These are phyloP conservation scores for Fusarium newnesense DNA, from an alignment of 2,329 filamentous ascomycete species.

Conservation along the genomic window DNA sequence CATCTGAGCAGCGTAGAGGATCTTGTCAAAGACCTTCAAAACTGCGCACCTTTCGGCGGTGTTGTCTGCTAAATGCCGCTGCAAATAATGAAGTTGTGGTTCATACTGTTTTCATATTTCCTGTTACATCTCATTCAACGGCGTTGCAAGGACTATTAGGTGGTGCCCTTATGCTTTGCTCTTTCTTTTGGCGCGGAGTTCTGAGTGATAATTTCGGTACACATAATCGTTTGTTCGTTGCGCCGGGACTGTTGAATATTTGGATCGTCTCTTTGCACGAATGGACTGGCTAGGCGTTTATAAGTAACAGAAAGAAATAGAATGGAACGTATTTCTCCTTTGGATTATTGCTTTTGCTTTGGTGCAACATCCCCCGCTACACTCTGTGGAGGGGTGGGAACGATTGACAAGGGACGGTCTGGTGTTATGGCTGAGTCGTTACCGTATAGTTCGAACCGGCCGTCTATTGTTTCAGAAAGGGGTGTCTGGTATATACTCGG, in stretches of 20 bases:
- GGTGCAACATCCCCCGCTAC: constrained; percentile 14
- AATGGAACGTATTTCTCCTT: constrained; percentile 14
- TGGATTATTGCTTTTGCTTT: constrained; percentile 14
- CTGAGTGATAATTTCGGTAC: constrained; percentile 29
- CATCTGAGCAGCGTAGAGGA: constrained; percentile 87
- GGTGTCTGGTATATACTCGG: constrained; percentile 37
- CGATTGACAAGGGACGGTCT: constrained; percentile 35
- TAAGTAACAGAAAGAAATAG: constrained; percentile 39
- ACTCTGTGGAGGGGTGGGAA: constrained; percentile 41
- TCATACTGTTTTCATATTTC: neutral
- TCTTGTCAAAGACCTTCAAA: constrained; percentile 83
- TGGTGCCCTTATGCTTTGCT: constrained; percentile 20
- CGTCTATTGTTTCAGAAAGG: constrained; percentile 44
- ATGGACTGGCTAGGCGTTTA: constrained; percentile 46
- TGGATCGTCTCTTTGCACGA: constrained; percentile 38
- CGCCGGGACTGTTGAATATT: constrained; percentile 32
- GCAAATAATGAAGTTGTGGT: neutral
- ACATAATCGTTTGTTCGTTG: constrained; percentile 35
- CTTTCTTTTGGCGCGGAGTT: constrained; percentile 41
- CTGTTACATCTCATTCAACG: constrained; percentile 1
- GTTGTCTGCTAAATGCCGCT: constrained; percentile 56
- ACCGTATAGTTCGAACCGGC: constrained; percentile 59
- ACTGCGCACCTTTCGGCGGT: constrained; percentile 79
- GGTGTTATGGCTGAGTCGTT: constrained; percentile 40
- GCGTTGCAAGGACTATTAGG: constrained; percentile 33